Evolutionary conservation across 2,329 filamentous ascomycete species (phyloP).

Genomic region (Penicillium frequentans): DNA sequence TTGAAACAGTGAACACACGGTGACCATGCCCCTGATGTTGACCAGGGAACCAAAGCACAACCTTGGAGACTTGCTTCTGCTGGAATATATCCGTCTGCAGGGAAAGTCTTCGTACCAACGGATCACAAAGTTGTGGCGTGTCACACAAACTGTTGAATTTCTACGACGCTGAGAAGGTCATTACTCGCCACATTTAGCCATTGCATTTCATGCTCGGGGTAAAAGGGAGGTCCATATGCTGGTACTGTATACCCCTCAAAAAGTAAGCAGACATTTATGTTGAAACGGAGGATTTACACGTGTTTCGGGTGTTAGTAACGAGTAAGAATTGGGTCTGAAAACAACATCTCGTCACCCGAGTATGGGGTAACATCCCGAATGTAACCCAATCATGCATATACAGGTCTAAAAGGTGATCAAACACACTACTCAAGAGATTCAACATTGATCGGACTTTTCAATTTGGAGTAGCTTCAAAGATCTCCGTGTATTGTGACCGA

Average conservation of each 20-base stretch:
- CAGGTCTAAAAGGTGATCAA: neutral
- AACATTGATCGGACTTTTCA: neutral
- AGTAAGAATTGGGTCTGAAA: neutral
- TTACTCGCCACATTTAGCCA: neutral
- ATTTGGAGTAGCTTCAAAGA: neutral
- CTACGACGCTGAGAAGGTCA: neutral
- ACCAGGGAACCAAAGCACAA: neutral
- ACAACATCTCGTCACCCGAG: slow-evolving; percentile 9
- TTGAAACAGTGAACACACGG: no score
- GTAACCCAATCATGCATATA: slow-evolving; percentile 14
- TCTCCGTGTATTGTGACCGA: neutral
- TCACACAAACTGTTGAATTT: neutral
- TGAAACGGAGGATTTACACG: neutral
- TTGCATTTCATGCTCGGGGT: neutral
- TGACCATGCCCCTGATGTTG: no score
- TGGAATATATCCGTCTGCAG: neutral
- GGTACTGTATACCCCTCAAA: no score
- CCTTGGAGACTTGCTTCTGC: neutral
- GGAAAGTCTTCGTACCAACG: neutral
- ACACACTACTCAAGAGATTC: neutral
- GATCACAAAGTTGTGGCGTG: neutral
- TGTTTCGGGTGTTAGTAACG: neutral
- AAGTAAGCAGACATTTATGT: neutral
- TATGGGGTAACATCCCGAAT: slow-evolving; percentile 20
- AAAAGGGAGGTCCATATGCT: neutral